A percentile compares a stretch with the other conserved stretches of the same genome.
Conservation (phyloP, 1,284 basidiomycete species). For the Hortiboletus rubellus region DNA sequence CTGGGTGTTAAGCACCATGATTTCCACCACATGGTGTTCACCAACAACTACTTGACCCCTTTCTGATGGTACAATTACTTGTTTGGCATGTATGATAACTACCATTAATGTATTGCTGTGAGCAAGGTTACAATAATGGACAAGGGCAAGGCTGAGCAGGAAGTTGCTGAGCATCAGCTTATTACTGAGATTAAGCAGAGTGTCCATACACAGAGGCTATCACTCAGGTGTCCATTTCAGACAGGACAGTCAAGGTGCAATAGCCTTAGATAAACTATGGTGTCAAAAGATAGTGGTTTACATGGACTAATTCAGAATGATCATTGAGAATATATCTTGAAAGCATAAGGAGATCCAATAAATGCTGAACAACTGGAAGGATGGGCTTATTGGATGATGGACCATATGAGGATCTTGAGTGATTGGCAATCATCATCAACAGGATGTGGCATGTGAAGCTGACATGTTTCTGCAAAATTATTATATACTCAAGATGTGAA, state of each 20-base stretch:
- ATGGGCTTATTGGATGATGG: too few species aligned
- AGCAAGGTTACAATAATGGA: slow-evolving; percentile 57
- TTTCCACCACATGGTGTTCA: slow-evolving; percentile 93
- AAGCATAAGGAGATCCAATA: too few species aligned
- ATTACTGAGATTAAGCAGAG: slow-evolving; percentile 64
- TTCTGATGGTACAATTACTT: slow-evolving; percentile 92
- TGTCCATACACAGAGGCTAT: slow-evolving; percentile 70
- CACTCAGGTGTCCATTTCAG: slow-evolving; percentile 26
- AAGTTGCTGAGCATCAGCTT: slow-evolving; percentile 57
- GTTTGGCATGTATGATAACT: slow-evolving; percentile 83
- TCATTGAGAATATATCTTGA: too few species aligned
- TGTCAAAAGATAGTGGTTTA: too few species aligned
- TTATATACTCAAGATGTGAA: too few species aligned
- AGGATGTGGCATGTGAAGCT: too few species aligned
- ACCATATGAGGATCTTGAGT: too few species aligned
- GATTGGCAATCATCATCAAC: too few species aligned
- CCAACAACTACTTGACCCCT: slow-evolving; percentile 87
- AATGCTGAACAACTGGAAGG: too few species aligned
- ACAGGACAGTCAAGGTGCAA: slow-evolving; percentile 28
- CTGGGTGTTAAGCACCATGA: slow-evolving; percentile 98
- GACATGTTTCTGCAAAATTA: too few species aligned
- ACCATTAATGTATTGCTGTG: slow-evolving; percentile 59
- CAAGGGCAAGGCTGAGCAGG: slow-evolving; percentile 52
- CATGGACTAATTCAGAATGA: too few species aligned
- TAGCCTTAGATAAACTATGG: too few species aligned